These are phyloP conservation scores for Nicotiana tabacum DNA, from an alignment of 257 asterid genomes.

Conservation along the genomic window DNA sequence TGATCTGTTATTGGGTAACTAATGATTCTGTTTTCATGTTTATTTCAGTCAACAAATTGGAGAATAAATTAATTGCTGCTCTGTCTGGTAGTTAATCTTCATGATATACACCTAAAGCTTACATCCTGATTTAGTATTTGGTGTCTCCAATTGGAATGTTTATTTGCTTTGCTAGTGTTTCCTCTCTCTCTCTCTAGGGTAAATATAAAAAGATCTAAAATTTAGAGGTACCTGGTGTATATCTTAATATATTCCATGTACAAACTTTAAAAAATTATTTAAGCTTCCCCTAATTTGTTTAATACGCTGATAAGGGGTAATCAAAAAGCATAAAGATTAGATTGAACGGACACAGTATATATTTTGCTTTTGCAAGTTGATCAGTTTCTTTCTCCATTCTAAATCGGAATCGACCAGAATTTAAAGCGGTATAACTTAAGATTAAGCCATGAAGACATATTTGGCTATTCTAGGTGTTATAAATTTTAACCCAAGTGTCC, in stretches of 20 bases:
- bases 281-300: background rate
- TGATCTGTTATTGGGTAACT: background rate
- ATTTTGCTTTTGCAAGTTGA: background rate
- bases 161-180: background rate
- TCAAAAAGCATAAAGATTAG: background rate
- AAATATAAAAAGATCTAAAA: background rate
- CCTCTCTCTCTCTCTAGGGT: background rate
- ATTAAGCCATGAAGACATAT: too few relatives aligned
- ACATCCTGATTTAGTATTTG: background rate
- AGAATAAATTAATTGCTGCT: background rate
- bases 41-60: background rate
- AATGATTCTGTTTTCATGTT: background rate
- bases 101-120: background rate
- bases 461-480: too few relatives aligned
- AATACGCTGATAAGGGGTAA: background rate
- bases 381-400: background rate
- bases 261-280: background rate
- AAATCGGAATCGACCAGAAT: background rate
- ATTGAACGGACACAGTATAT: background rate
- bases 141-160: background rate
- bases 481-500: background rate
- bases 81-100: background rate
- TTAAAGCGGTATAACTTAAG: background rate
- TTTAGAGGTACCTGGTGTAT: background rate
- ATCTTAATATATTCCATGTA: background rate